A percentile compares a stretch with the other conserved stretches of the same genome.
Conservation (phyloP, 1,284 basidiomycete species). For the Fistulinella cinereoalba region DNA sequence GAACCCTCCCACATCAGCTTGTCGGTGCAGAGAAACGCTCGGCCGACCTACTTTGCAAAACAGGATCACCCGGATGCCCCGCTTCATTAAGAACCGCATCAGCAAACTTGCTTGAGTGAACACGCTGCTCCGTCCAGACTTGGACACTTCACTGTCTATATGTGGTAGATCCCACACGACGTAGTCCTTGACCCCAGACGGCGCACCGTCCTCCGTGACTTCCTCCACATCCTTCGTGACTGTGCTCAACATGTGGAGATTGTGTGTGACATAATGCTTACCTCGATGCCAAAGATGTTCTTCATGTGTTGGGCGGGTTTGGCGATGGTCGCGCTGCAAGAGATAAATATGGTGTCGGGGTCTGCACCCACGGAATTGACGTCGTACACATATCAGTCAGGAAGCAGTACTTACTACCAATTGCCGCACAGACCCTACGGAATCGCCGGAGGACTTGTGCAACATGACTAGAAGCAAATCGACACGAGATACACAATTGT, state of each 20-base stretch:
- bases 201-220: conserved; percentile 81
- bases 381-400: too few species aligned
- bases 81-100: conserved; percentile 81
- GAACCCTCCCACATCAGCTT: neutral
- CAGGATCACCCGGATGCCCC: conserved; percentile 78
- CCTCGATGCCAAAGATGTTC: conserved; percentile 67
- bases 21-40: neutral
- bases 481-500: neutral
- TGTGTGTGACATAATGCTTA: conserved; percentile 14
- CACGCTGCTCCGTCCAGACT: conserved; percentile 58
- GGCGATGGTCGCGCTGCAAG: conserved; percentile 86
- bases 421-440: conserved; percentile 76
- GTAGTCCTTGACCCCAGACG: conserved; percentile 76
- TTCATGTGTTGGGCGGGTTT: conserved; percentile 79
- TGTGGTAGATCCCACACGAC: conserved; percentile 76
- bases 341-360: conserved; percentile 64
- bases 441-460: conserved; percentile 76
- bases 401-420: conserved; percentile 76
- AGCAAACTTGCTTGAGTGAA: conserved; percentile 72
- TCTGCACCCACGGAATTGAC: too few species aligned
- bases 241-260: neutral
- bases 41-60: conserved; percentile 72
- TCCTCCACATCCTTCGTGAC: conserved; percentile 54
- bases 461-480: conserved; percentile 57
- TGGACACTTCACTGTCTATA: conserved; percentile 57